These are phyloP conservation scores for Cordyceps sp. DNA, from an alignment of 2,329 filamentous ascomycete genomes.

Conservation along the genomic window DNA sequence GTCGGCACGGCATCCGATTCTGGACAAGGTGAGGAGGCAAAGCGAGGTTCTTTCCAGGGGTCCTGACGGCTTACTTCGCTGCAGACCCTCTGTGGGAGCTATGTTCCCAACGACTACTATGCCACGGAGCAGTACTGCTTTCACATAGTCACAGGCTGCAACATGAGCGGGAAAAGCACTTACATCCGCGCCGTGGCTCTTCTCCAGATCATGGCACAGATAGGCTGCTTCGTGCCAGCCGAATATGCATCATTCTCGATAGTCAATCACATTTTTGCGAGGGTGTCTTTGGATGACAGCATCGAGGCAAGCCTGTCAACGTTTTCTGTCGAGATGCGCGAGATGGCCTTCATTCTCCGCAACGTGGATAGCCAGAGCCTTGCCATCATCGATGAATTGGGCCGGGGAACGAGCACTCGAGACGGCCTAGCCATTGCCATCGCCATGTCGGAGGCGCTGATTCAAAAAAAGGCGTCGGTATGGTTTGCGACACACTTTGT, in stretches of 20 bases:
- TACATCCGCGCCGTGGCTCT: constrained; percentile 80
- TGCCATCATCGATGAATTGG: constrained; percentile 80
- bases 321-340: constrained; percentile 88
- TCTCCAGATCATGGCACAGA: constrained; percentile 82
- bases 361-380: constrained; percentile 67
- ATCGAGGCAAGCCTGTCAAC: constrained; percentile 86
- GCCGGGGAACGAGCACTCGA: constrained; percentile 72
- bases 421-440: constrained; percentile 84
- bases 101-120: constrained; percentile 82
- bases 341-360: constrained; percentile 79
- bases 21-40: constrained; percentile 45
- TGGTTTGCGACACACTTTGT: constrained; percentile 94
- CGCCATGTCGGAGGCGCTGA: constrained; percentile 74
- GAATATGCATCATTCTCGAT: constrained; percentile 70
- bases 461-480: constrained; percentile 61
- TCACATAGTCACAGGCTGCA: constrained; percentile 88
- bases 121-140: constrained; percentile 67
- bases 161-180: constrained; percentile 96
- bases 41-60: not conserved
- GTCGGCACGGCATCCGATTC: constrained; percentile 60
- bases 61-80: not conserved
- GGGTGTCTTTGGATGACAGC: constrained; percentile 73
- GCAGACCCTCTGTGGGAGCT: constrained; percentile 46
- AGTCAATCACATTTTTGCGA: constrained; percentile 68
- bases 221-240: constrained; percentile 81